Base-by-base conservation (phyloP, 1,284 basidiomycete genomes). In the Flammula alnicola region DNA sequence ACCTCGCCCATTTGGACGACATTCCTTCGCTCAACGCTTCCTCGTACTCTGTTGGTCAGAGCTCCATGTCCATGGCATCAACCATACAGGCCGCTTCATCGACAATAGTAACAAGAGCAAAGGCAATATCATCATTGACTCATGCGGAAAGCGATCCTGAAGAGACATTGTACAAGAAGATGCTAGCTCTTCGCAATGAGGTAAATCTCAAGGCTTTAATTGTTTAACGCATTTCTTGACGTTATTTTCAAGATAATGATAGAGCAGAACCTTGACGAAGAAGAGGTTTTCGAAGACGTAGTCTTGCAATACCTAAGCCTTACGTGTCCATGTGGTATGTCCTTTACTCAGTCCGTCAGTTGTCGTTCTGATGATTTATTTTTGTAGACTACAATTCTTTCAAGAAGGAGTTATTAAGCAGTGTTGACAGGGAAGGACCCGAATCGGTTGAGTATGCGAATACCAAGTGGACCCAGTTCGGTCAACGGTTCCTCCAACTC, bases 291-390 rank as follows among this genome's bases (percentile, higher is more conserved):
- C 10, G 58, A 63, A 22, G 66, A 72, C 46, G 57, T 59, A 23
- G 61, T 63, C 10, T 52, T 75, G 33, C 56, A 68, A 51, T 60
- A 56, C 37, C 46, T 75, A 4, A 71, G 71, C 43, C 50, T 55
- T 6, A 63, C 57, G 11, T 65, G 68, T 46, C 72, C 72, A 3
- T 57, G 62, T 51, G 73, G 73, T 69, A 42, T 47, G 59, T 44
- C 8, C 31, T 12, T 17, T 23, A 14, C 8, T n/a, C n/a, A 27
- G 30, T 6, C n/a, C 26, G 5, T 19, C 12, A 23, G n/a, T 14
- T 41, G 11, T n/a, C 27, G 31, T 19, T 22, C 8, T 11, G 8
- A 31, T 40, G 31, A 30, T 12, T 32, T 50, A 10, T 44, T 27
- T 7, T 4, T 16, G 6, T 36, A 71, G 70, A 71, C 47, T 68